Evolutionary conservation across 2,329 filamentous ascomycete genomes (phyloP).

Genomic region (Claviceps capensis): DNA sequence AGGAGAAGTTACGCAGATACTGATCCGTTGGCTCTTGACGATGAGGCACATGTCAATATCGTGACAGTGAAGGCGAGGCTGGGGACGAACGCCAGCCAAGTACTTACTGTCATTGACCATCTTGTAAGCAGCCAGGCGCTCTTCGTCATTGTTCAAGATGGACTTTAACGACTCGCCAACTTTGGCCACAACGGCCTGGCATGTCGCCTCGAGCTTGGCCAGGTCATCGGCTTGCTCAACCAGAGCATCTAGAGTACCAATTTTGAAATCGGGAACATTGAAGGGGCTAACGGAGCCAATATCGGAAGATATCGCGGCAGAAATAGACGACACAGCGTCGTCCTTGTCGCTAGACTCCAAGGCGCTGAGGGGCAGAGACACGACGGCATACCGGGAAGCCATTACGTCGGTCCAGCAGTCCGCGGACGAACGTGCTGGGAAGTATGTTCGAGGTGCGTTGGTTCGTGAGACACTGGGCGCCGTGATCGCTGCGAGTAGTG

Average conservation of each 20-base stretch:
- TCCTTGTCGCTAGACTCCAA: slow-evolving; percentile 68
- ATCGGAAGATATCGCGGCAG: slow-evolving; percentile 57
- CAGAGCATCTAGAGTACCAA: slow-evolving; percentile 86
- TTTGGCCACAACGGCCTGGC: slow-evolving; percentile 73
- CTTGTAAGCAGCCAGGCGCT: slow-evolving; percentile 74
- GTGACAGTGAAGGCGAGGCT: slow-evolving; percentile 1
- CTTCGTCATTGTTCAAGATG: slow-evolving; percentile 73
- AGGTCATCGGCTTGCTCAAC: slow-evolving; percentile 95
- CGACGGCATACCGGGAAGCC: slow-evolving; percentile 62
- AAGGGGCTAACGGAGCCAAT: slow-evolving; percentile 67
- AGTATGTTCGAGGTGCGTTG: background rate
- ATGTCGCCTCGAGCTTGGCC: slow-evolving; percentile 69
- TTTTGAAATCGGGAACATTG: slow-evolving; percentile 86
- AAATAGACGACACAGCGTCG: slow-evolving; percentile 66
- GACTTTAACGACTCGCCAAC: slow-evolving; percentile 73
- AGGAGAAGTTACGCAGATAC: slow-evolving; percentile 77
- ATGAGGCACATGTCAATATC: slow-evolving; percentile 1
- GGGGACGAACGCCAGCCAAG: slow-evolving; percentile 9
- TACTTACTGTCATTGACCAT: slow-evolving; percentile 81
- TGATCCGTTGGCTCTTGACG: slow-evolving; percentile 79
- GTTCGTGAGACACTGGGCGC: background rate
- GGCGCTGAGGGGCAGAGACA: slow-evolving; percentile 82
- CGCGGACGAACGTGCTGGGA: background rate
- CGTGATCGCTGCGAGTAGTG: background rate
- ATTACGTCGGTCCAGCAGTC: slow-evolving; percentile 16